Evolutionary conservation across 1,284 basidiomycete species (phyloP), one percentile per base, ranked within the genome.

Genomic region (Puccinia polysora): DNA sequence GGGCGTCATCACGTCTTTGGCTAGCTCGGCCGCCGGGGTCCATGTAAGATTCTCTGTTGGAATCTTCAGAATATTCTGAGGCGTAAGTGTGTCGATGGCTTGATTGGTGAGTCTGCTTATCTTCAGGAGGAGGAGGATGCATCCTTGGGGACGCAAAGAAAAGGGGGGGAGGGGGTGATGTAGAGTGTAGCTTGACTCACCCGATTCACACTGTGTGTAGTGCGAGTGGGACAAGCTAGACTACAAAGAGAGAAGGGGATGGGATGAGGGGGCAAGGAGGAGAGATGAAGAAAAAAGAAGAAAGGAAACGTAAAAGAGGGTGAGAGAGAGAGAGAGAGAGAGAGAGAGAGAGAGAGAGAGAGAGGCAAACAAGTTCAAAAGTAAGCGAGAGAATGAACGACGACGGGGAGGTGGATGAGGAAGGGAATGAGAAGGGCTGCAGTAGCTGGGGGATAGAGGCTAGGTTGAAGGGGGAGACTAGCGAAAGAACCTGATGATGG

Each of bases 21-120:
- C 28, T 38, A 25, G 36, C 28, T 3, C 32, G 38, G 15, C 38
- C 28, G 53, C 34, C 47, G 12, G 55, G 40, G 47, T 69, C 67
- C 67, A 69, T 59, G 25, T 59, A 59, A 20, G 67, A 69, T 60
- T 69, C 67, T 45, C 43, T 47, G 20, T 55, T 55, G 43, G 40
- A 69, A 15, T 69, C 67, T 53, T 59, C 67, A 23, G 67, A 69
- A 55, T 59, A 69, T 36, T 69, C 38, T n/a, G 67, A 69, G 53
- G 55, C 50, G 43, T 59, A 60, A n/a, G 67, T 69, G 30, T 69
- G 38, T 36, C 67, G 55, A 47, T 69, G 58, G 23, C 36, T 25
- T 40, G 38, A 40, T 60, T 40, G 15, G 2, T 28, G 2, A 63
- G 60, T 30, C 15, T 45, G 28, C 8, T 25, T 49, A 43, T 20